phyloP scores from a whole-genome alignment of 139 green algal genomes.

The Coccomyxa sp. region DNA sequence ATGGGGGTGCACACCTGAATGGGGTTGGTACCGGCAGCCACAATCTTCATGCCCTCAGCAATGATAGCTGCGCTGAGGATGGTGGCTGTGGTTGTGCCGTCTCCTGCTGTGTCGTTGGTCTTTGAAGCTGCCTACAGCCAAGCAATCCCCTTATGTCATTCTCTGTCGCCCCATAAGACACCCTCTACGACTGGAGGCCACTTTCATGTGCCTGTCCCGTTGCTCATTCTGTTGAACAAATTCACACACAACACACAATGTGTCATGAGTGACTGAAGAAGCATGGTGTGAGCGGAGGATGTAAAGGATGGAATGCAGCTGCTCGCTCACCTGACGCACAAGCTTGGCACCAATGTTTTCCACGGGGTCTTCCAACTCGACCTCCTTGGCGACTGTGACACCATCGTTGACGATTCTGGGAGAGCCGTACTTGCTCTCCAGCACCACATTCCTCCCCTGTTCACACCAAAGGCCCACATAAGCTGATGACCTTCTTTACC shows the following conservation, averaged over 20 bases:
- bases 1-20: background rate
- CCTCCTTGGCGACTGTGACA: conserved; percentile 90
- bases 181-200: background rate
- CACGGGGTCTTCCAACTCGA: conserved; percentile 97
- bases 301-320: background rate
- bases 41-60: conserved; percentile 93
- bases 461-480: background rate
- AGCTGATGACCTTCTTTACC: background rate
- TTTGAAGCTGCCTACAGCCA: conserved; percentile 75
- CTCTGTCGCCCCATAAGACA: background rate
- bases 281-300: too few relatives aligned
- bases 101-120: conserved; percentile 97
- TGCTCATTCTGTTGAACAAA: too few relatives aligned
- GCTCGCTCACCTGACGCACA: conserved; percentile 58
- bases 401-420: conserved; percentile 99
- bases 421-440: conserved; percentile 98
- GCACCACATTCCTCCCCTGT: conserved; percentile 97
- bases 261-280: too few relatives aligned
- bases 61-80: conserved; percentile 97
- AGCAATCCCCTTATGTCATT: background rate
- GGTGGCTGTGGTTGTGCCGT: conserved; percentile 98
- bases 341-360: conserved; percentile 99
- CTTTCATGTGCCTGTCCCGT: too few relatives aligned
- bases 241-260: too few relatives aligned
- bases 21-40: conserved; percentile 92